Evolutionary conservation across 2,329 filamentous ascomycete species (phyloP), one percentile per base, ranked within the genome.

Genomic region (Stylonectria norvegica): DNA sequence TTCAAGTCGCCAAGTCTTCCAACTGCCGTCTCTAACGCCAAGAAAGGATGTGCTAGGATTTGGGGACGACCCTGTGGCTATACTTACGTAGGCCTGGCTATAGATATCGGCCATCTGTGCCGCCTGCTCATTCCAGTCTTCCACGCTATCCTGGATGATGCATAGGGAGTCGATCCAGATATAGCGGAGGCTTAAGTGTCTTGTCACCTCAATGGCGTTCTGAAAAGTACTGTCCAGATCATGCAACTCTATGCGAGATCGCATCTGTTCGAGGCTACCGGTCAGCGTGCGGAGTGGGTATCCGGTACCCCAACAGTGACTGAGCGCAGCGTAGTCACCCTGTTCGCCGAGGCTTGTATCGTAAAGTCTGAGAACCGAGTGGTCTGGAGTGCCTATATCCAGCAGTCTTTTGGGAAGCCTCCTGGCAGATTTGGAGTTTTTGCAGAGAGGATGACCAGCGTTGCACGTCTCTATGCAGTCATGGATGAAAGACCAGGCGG

Each of bases 151-250:
- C n/a, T 40, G 37, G 20, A 40, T 17, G 18, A 40, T 40, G 31
- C 37, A 40, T n/a, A 40, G 16, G 3, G 38, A 30, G 14, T 40
- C 38, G 19, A 40, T 40, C 38, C 38, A 40, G 7, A 40, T 27
- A 16, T 30, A 40, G 7, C 25, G 38, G 8, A 40, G 14, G 11
- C 32, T 23, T 6, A 40, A 32, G 7, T 19, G 10, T 25, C 22
- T 41, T 9, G 33, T 27, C 4, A 33, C 20, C 20, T 32, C 25
- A 6, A 41, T 36, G 5, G 38, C 39, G 15, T 41, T 22, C 27
- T 36, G 30, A 25, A 40, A 40, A 3, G 32, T 40, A 14, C 17
- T 19, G 18, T 40, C 25, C 2, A 40, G 20, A n/a, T n/a, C 16
- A 8, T 36, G 2, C 5, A 14, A 11, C 14, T 32, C 12, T 11